Base-by-base conservation (phyloP, 257 asterid species). In the Solanum medicagineum region DNA sequence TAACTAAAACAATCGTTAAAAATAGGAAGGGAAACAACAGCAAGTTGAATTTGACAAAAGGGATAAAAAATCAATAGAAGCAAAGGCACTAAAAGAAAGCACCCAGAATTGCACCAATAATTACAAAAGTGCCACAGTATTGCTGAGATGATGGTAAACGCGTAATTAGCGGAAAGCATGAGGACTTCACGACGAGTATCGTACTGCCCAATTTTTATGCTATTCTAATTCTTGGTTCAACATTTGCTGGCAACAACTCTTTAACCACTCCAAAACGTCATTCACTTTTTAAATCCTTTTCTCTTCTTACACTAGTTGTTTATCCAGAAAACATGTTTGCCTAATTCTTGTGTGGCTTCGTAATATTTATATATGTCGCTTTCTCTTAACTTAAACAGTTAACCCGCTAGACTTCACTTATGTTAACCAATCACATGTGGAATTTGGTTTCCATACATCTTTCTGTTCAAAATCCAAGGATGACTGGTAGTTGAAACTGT, bases 111-210 rank as follows among this genome's bases (percentile, higher is more conserved):
- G 47, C 10, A 20, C 0, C 6, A 5, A 5, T 29, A 65, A 83
- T 83, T 83, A 7, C 85, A 68, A 8, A 65, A 59, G 15, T 60
- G 57, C 85, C 85, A 32, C 26, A 47, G 51, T 10, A 51, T 32
- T 29, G 77, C 22, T 44, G 5, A 22, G 62, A 26, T 4, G 65
- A 26, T 83, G 51, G 17, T 47, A 51, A 68, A 51, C 86, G 81
- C 86, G 86, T 10, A 42, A 83, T 68, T 83, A 66, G 86, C 81
- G 86, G 86, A 51, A 60, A 36, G 15, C 59, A 59, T 83, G 68
- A 83, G 66, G 85, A 56, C 12, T 79, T 79, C 83, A 77, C 83
- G 83, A 47, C 45, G 63, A 51, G 12, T 10, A n/a, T n/a, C n/a
- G n/a, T n/a, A 6, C 9, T 10, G 9, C 83, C 40, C 19, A 32